Base-by-base conservation (phyloP, 805 yeast genomes). In the Blastobotrys mokoenaii region DNA sequence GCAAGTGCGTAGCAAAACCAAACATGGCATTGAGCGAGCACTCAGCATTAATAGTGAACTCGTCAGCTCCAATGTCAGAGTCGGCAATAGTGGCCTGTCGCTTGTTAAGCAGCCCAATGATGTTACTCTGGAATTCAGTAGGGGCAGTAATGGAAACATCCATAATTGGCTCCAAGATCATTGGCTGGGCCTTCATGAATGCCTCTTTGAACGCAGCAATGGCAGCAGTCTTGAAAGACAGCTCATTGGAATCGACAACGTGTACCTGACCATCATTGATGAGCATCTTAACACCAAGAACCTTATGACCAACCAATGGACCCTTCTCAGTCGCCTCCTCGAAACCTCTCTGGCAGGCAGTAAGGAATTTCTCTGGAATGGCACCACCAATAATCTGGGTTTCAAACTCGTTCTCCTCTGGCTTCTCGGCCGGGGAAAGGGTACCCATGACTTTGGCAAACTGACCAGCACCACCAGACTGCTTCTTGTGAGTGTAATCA, bases 391-490 rank as follows among this genome's bases (percentile, higher is more conserved):
- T 93, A 63, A 93, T 80, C 52, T 82, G 84, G 40, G 95, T 83
- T 60, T 82, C 79, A 66, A 90, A 93, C 55, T 70, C 70, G 66
- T 89, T 89, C 33, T 48, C 46, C 42, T 59, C 58, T 10, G 56
- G 46, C 7, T 46, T 41, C 25, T 46, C 84, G 40, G 76, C 62
- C 45, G 88, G 79, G 5, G 72, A 67, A 68, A 89, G 64, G 46
- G 72, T 75, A 63, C 99, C 97, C 66, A 88, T 83, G 60, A 90
- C 96, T 71, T 89, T 82, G 67, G 96, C 98, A 63, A 80, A 93
- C 73, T 93, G 99, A 70, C 99, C 99, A 54, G 97, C 95, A 77
- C 99, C 99, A 67, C 99, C 99, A 61, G 90, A 77, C 72, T 93
- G 99, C 64, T 88, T 90, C 77, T 93, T 93, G 73, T 90, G 97